These are phyloP conservation scores for Gonium pectorale DNA, from an alignment of 139 green algal genomes.

Conservation along the genomic window DNA sequence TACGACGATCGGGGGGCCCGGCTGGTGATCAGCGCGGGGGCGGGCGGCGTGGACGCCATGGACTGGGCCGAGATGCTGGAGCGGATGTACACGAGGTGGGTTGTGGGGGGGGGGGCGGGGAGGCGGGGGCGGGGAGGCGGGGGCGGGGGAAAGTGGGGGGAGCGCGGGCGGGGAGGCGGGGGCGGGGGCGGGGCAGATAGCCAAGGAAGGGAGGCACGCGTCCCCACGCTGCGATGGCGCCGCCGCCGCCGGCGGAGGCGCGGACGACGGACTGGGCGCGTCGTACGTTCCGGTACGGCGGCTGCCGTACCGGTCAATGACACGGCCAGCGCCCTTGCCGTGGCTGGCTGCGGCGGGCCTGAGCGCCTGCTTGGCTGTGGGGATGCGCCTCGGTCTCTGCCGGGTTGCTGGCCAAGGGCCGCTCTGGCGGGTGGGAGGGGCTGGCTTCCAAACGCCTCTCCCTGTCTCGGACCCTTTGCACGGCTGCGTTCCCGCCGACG, in stretches of 20 bases:
- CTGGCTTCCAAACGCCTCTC: constrained; percentile 22
- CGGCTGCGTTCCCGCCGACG: too few relatives aligned
- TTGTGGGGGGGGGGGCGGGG: constrained; percentile 43
- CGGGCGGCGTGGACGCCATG: constrained; percentile 88
- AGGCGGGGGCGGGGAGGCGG: background rate
- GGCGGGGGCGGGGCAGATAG: background rate
- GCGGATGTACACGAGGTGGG: constrained; percentile 92
- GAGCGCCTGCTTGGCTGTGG: constrained; percentile 26
- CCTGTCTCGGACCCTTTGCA: too few relatives aligned
- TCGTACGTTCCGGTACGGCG: constrained; percentile 51
- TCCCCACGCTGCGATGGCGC: too few relatives aligned
- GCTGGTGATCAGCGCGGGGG: constrained; percentile 75
- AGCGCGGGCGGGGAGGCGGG: background rate
- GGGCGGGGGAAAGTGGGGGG: background rate
- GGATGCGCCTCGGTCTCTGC: constrained; percentile 10
- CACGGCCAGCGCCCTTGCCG: constrained; percentile 46
- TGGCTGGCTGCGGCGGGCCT: constrained; percentile 54
- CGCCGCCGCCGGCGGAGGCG: background rate
- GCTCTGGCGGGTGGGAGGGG: constrained; percentile 14
- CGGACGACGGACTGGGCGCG: background rate
- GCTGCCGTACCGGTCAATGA: constrained; percentile 53
- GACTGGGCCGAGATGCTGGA: constrained; percentile 97
- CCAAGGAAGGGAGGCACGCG: background rate
- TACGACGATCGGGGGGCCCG: constrained; percentile 67
- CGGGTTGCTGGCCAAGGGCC: constrained; percentile 43